Evolutionary conservation across 306 rosid species (phyloP).

Genomic region (Trifolium repens): DNA sequence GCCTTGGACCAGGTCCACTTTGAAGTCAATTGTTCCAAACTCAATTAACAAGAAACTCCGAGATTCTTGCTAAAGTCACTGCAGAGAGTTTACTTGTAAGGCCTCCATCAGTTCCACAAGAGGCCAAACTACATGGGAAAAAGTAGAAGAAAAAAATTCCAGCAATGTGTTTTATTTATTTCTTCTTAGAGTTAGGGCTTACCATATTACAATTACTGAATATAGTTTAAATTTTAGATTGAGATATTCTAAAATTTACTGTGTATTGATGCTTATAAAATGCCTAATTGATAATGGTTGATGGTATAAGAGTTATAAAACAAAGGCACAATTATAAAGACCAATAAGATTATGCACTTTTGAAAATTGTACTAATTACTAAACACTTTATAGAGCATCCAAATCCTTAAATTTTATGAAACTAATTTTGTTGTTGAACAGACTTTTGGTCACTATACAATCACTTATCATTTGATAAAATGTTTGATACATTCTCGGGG

Average conservation of each 20-base stretch:
- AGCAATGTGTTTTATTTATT: conserved; percentile 1
- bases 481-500: conserved; percentile 29
- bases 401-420: conserved; percentile 21
- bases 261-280: conserved; percentile 16
- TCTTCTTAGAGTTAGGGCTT: background rate
- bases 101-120: conserved; percentile 15
- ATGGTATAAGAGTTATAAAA: background rate
- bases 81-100: conserved; percentile 13
- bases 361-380: background rate
- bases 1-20: conserved; percentile 23
- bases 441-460: conserved; percentile 5
- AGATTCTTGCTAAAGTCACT: background rate
- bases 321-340: background rate
- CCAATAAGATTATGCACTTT: conserved; percentile 1
- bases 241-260: conserved; percentile 18
- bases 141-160: background rate
- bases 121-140: conserved; percentile 21
- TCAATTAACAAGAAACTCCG: conserved; percentile 17
- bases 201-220: conserved; percentile 17
- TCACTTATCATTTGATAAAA: conserved; percentile 34
- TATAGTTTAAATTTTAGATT: conserved; percentile 27
- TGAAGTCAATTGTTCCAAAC: background rate
- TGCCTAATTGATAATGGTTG: conserved; percentile 7
- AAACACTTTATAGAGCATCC: conserved; percentile 9
- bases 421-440: conserved; percentile 17